These are phyloP conservation scores for Epichloe scottii DNA, from an alignment of 2,329 filamentous ascomycete species.

Conservation along the genomic window DNA sequence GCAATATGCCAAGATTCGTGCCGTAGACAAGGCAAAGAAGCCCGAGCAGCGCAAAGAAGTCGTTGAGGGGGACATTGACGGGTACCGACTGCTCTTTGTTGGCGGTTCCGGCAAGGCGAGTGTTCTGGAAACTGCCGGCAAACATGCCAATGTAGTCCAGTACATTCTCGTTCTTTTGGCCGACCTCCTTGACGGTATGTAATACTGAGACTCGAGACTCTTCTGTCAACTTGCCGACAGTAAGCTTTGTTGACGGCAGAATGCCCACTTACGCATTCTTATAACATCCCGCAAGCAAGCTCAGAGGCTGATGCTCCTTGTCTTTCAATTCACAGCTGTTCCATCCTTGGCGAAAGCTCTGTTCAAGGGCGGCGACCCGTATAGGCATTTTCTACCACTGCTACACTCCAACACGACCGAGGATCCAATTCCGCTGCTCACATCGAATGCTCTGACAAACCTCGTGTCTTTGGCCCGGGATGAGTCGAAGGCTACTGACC, in stretches of 20 bases:
- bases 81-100: slow-evolving; percentile 69
- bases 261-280: neutral
- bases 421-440: slow-evolving; percentile 79
- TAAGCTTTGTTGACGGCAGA: neutral
- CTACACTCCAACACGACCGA: slow-evolving; percentile 64
- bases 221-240: neutral
- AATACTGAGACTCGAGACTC: neutral
- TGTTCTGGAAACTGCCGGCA: slow-evolving; percentile 74
- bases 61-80: slow-evolving; percentile 66
- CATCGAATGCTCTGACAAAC: slow-evolving; percentile 72
- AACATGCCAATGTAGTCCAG: slow-evolving; percentile 82
- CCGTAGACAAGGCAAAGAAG: slow-evolving; percentile 90
- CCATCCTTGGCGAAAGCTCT: slow-evolving; percentile 68
- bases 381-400: slow-evolving; percentile 72
- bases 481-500: slow-evolving; percentile 52
- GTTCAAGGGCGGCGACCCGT: slow-evolving; percentile 63
- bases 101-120: slow-evolving; percentile 57
- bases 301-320: neutral
- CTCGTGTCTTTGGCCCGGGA: slow-evolving; percentile 60
- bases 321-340: slow-evolving; percentile 43
- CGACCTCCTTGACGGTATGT: slow-evolving; percentile 74
- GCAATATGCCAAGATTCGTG: slow-evolving; percentile 90
- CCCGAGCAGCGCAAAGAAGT: slow-evolving; percentile 69
- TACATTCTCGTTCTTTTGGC: slow-evolving; percentile 84
- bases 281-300: neutral